Base-by-base conservation (phyloP, 805 yeast genomes). In the Peterozyma xylosa region DNA sequence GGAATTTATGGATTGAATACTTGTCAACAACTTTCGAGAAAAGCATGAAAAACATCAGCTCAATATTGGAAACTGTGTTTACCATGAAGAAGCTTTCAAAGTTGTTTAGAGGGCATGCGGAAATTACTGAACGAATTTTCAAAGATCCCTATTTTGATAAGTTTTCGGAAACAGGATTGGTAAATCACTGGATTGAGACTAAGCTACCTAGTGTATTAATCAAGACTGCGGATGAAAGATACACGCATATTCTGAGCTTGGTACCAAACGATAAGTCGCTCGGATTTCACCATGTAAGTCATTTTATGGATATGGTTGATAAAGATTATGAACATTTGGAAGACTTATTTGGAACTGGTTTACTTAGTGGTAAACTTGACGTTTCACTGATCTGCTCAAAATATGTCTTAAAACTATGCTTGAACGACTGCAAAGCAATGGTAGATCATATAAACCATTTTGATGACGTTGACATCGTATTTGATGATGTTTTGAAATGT, bases 281-380 rank as follows among this genome's bases (percentile, higher is more conserved):
- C 5, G 34, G 34, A 3, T 32, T 32, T 5, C 5, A 13, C 9
- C 34, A 32, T 32, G 15, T 32, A 21, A 21, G 27, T 7, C 27
- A 21, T 21, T 21, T 21, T 21, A 21, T 21, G 27, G 27, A 21
- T 21, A 21, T 21, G 27, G 27, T 21, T 21, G 27, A 21, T 21
- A 21, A 21, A 5, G 27, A 21, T 21, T 21, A 21, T 21, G 27
- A 21, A 21, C 27, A 21, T 7, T 21, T 21, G 7, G 27, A 21
- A 21, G 7, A 21, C 27, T 21, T 21, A 21, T 5, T 60, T 87
- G 46, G 77, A 63, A 56, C 57, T 70, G 2, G 67, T 80, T 37
- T 76, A 84, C 63, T 21, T 5, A 21, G 7, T 21, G 27, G 27
- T 4, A 21, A 21, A 21, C 27, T 21, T 7, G 27, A 21, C 7